Percentiles rank a stretch among this genome's conserved stretches.
Evolutionary conservation across 805 yeast species (phyloP).

Genomic region (Metschnikowia vanudenii): DNA sequence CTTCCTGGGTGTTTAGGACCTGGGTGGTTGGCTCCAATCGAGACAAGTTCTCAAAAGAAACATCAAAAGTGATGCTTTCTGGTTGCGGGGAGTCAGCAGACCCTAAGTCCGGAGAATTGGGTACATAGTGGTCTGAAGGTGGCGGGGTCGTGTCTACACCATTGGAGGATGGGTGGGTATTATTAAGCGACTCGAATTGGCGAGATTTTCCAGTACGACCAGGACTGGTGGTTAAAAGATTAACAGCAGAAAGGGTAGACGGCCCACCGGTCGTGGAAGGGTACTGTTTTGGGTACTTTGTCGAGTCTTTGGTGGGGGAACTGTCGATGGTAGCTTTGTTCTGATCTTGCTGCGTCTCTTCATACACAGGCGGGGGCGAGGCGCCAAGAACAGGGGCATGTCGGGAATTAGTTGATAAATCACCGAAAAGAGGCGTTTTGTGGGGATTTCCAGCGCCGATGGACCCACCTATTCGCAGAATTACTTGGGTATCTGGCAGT

Average conservation of each 20-base stretch:
- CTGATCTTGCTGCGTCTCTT: conserved; percentile 4
- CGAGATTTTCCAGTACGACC: neutral
- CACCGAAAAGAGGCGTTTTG: neutral
- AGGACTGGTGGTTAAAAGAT: no score
- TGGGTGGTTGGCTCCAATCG: conserved; percentile 27
- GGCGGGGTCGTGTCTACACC: neutral
- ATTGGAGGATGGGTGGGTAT: neutral
- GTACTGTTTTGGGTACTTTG: no score
- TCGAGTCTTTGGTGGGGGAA: conserved; percentile 6
- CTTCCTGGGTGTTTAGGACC: conserved; percentile 33
- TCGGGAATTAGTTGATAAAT: no score
- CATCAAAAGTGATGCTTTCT: conserved; percentile 12
- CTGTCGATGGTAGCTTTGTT: conserved; percentile 3
- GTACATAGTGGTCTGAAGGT: no score
- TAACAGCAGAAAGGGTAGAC: no score
- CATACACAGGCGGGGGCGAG: neutral
- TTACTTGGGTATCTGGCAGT: conserved; percentile 1
- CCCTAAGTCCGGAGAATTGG: no score
- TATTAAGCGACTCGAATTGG: neutral
- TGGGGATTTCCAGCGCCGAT: neutral
- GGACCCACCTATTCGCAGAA: neutral
- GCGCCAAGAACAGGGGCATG: no score
- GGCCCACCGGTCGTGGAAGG: no score
- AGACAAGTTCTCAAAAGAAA: neutral
- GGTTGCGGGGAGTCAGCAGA: neutral